Percentiles rank a stretch among this genome's conserved stretches.
Conservation (phyloP, 371 early-diverging fungal species). For the Amoeboaphelidium protococcarum region DNA sequence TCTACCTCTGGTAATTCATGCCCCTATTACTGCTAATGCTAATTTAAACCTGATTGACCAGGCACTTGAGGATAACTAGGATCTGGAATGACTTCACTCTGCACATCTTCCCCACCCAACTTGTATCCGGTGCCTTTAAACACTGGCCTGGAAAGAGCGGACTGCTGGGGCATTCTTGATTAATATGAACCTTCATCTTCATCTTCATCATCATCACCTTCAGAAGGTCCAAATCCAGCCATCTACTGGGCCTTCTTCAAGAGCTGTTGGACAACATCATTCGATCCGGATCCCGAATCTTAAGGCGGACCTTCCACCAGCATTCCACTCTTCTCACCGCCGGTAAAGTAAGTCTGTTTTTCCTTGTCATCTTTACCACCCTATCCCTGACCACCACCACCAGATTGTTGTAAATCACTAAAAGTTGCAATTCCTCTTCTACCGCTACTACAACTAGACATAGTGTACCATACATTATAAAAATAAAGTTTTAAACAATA, state of each 20-base stretch:
- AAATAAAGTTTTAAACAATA: too few relatives aligned
- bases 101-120: conserved; percentile 2
- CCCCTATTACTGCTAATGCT: neutral
- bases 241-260: neutral
- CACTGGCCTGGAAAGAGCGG: too few relatives aligned
- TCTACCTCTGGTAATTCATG: neutral
- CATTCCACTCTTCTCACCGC: neutral
- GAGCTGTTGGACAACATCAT: too few relatives aligned
- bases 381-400: too few relatives aligned
- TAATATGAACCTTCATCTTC: neutral
- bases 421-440: too few relatives aligned
- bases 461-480: too few relatives aligned
- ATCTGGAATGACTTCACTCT: conserved; percentile 5
- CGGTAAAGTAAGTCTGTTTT: neutral
- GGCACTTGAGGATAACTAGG: conserved; percentile 1
- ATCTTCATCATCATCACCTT: neutral
- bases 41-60: too few relatives aligned
- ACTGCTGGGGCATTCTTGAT: neutral
- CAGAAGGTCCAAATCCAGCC: neutral
- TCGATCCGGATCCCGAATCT: neutral
- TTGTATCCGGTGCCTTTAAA: conserved; percentile 1
- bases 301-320: neutral
- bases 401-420: too few relatives aligned
- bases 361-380: too few relatives aligned
- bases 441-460: too few relatives aligned